Evolutionary conservation across 495 filamentous ascomycete species (phyloP), one percentile per base, ranked within the genome.

Genomic region (Schizothecium vesticola): DNA sequence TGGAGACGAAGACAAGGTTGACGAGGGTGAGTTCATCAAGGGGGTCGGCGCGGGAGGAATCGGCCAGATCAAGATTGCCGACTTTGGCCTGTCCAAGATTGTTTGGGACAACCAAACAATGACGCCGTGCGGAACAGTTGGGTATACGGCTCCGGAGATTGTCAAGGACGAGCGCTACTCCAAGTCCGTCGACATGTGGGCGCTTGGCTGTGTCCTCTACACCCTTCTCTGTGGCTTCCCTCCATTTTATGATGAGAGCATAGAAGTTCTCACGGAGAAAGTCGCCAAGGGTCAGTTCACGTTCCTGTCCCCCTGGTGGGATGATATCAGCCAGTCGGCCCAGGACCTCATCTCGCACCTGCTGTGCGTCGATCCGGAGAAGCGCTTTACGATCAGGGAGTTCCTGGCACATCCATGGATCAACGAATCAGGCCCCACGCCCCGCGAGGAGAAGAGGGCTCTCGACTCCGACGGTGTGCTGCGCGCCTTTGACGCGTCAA

Each of bases 171-270:
- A 99, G 77, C 88, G 94, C 51, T 99, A 99, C 74, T 98, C 95
- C 8, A 99, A 98, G 83, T 94, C 92, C 72, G 95, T 99, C 56
- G 95, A 99, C 71, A 99, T 99, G 95, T 99, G 95, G 95, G 95
- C 95, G 13, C 79, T 99, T 51, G 95, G 95, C 12, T 99, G 95
- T 79, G 95, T 99, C 9, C 86, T 99, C 21, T 99, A 99, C 79
- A 99, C 95, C 0, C 82, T 99, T 5, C 87, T 99, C 25, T 99
- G 95, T 73, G 95, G 95, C 31, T 99, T 99, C 81, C 95, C 95
- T 19, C 95, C 95, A 5, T 99, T 99, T 80, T 99, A 99, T 80
- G 95, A 99, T 74, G 95, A 99, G 78, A 96, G 92, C 72, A 98
- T 99, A 72, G 93, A 97, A 71, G 89, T 97, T 2, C 87, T 99